Evolutionary conservation across 2,329 filamentous ascomycete species (phyloP).

Genomic region (Talaromyces sp.): DNA sequence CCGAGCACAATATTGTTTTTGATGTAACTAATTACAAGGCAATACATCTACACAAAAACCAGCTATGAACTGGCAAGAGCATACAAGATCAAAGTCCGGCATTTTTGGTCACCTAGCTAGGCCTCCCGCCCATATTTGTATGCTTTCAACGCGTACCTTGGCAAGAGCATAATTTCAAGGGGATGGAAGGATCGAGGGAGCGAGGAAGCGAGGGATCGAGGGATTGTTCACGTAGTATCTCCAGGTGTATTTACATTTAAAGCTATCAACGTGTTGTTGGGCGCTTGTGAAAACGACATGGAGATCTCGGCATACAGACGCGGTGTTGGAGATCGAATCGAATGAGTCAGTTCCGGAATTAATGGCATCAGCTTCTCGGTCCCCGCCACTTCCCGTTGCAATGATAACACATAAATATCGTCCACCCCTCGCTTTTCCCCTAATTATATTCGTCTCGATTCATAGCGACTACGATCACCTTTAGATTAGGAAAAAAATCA

Average conservation of each 20-base stretch:
- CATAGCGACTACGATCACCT: not conserved
- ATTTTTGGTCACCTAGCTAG: not conserved
- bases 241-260: too few relatives aligned
- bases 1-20: not conserved
- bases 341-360: not conserved
- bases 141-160: not conserved
- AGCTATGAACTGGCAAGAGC: not conserved
- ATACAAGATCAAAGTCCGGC: not conserved
- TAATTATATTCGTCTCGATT: not conserved
- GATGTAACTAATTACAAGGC: not conserved
- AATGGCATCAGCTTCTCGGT: constrained; percentile 15
- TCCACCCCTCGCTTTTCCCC: not conserved
- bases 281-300: too few relatives aligned
- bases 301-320: not conserved
- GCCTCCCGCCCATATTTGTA: not conserved
- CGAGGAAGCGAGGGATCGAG: not conserved
- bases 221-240: not conserved
- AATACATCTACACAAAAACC: not conserved
- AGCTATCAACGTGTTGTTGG: too few relatives aligned
- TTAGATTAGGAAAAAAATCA: not conserved
- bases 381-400: not conserved
- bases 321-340: not conserved
- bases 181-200: not conserved
- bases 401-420: not conserved
- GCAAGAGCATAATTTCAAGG: not conserved